Base-by-base conservation (phyloP, 192 early-diverging fungal species). In the Backusella tuberculispora region DNA sequence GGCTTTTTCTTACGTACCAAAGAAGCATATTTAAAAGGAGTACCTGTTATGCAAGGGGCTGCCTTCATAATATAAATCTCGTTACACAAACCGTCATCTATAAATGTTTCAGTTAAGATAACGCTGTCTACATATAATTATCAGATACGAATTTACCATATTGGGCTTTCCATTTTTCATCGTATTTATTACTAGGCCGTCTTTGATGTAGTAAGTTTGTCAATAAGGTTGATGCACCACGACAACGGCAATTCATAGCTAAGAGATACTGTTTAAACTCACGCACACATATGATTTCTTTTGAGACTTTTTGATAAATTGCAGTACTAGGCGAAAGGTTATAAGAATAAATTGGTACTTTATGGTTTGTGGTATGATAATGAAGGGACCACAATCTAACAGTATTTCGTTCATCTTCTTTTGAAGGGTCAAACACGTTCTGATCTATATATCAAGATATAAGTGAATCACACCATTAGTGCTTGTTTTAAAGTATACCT, bases 331-430 rank as follows among this genome's bases (percentile, higher is more conserved):
- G 88, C 26, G 89, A 74, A 10, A 90, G 74, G 38, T 90, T 91
- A 71, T 86, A 85, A 7, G 88, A 83, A 66, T 81, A 92, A 2
- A 92, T 75, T 5, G 88, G 87, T 6, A 85, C 81, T 9, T 85
- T 53, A 56, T 69, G 29, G 13, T 45, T 50, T n/a, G 86, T 85
- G 0, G 89, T 87, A 69, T 88, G 86, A 21, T 79, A 77, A 47
- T 89, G 85, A 19, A 92, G 74, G 6, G 90, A 88, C 91, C 90
- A 92, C 0, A 88, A 80, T 14, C 90, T 73, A 9, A 91, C 77
- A 1, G 90, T 90, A 67, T 91, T 92, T 74, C 87, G 75, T 41
- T 90, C 88, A 74, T 92, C 91, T 81, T 92, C 89, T 21, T 82
- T 76, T 40, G 80, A 75, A 29, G 82, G 71, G 63, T 87, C 81